Conservation (phyloP, 306 rosid genomes). For the Crataegus laevigata region DNA sequence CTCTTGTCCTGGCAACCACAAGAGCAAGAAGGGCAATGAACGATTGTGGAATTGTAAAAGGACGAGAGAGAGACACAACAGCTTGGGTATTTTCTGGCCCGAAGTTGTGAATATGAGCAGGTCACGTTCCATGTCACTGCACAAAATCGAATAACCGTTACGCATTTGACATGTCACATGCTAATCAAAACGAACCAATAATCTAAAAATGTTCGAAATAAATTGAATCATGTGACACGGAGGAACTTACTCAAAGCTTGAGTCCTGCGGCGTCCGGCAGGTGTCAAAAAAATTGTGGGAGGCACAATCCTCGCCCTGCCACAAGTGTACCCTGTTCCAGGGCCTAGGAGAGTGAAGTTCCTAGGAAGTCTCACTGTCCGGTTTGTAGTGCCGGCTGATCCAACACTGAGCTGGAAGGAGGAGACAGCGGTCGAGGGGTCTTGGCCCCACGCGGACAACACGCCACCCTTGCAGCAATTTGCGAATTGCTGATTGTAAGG, state of each 20-base stretch:
- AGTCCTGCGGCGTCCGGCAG: constrained; percentile 79
- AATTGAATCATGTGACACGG: not conserved
- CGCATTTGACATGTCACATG: not conserved
- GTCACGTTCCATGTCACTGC: constrained; percentile 99
- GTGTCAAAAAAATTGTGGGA: constrained; percentile 57
- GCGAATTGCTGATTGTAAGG: constrained; percentile 89
- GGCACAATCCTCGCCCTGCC: constrained; percentile 90
- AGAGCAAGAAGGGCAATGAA: constrained; percentile 77
- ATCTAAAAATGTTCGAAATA: not conserved
- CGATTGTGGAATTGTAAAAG: constrained; percentile 74
- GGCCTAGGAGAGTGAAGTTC: constrained; percentile 83
- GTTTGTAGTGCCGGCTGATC: constrained; percentile 74
- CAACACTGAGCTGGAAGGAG: constrained; percentile 78
- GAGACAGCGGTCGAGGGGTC: constrained; percentile 75
- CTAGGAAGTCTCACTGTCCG: constrained; percentile 77
- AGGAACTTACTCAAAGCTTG: constrained; percentile 73
- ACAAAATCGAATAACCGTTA: not conserved
- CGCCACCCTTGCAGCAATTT: constrained; percentile 95
- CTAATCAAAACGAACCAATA: not conserved
- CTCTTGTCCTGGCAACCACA: constrained; percentile 80
- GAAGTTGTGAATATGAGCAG: constrained; percentile 86
- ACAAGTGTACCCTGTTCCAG: constrained; percentile 90
- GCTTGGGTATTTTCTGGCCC: constrained; percentile 67
- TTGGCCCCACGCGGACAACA: constrained; percentile 87
- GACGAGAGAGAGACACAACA: constrained; percentile 93